A percentile compares a stretch with the other conserved stretches of the same genome.
phyloP scores from a whole-genome alignment of 371 early-diverging fungal species.

The Rhizopus microsporus region DNA sequence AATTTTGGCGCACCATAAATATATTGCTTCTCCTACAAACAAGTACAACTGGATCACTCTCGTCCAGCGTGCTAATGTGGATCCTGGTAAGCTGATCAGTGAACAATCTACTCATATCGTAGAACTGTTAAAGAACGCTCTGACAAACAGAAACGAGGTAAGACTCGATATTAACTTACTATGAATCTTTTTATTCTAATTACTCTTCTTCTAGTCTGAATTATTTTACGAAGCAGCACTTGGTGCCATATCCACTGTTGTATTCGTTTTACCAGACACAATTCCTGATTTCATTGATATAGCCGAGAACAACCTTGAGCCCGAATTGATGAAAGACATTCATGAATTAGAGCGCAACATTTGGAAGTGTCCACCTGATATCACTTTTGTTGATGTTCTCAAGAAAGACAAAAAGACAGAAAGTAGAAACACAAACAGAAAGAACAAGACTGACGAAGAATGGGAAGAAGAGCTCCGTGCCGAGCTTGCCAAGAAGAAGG shows the following conservation, averaged over 20 bases:
- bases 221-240: constrained; percentile 59
- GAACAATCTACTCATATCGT: constrained; percentile 42
- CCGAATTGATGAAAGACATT: constrained; percentile 50
- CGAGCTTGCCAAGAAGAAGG: constrained; percentile 75
- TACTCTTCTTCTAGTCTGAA: constrained; percentile 38
- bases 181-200: constrained; percentile 8
- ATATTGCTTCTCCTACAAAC: constrained; percentile 66
- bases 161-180: background rate
- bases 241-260: constrained; percentile 56
- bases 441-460: constrained; percentile 70
- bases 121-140: constrained; percentile 42
- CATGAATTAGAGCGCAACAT: constrained; percentile 57
- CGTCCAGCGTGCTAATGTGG: constrained; percentile 71
- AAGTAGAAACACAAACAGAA: constrained; percentile 48
- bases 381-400: constrained; percentile 64
- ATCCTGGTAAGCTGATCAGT: constrained; percentile 71
- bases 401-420: constrained; percentile 53
- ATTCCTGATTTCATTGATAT: constrained; percentile 51
- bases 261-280: constrained; percentile 57
- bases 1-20: constrained; percentile 73
- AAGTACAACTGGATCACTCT: constrained; percentile 85
- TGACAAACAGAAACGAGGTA: constrained; percentile 29
- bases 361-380: constrained; percentile 73
- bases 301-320: constrained; percentile 45
- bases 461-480: constrained; percentile 87